phyloP scores from a whole-genome alignment of 2,329 filamentous ascomycete genomes.

The Fonsecaea pugnacius region DNA sequence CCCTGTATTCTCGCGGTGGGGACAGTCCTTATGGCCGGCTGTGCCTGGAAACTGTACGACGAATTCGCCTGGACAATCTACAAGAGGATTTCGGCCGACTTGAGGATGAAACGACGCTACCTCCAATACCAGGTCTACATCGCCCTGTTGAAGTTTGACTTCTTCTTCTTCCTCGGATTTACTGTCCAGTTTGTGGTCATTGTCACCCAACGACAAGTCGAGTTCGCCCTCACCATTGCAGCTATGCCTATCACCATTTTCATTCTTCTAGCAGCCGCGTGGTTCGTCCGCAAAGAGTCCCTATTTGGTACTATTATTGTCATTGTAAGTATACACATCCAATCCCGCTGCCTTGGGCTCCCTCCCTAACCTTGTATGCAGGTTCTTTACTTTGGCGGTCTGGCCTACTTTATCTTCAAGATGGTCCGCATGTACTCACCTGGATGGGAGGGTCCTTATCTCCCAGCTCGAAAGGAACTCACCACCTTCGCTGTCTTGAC shows the following conservation, averaged over 20 bases:
- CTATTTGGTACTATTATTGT: slow-evolving; percentile 74
- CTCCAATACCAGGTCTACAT: slow-evolving; percentile 99
- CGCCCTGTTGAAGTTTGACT: slow-evolving; percentile 96
- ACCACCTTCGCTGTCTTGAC: slow-evolving; percentile 95
- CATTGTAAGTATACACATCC: slow-evolving; percentile 59
- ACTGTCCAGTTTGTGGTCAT: slow-evolving; percentile 97
- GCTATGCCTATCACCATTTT: slow-evolving; percentile 89
- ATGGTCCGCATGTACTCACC: slow-evolving; percentile 90
- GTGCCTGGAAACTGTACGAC: slow-evolving; percentile 95
- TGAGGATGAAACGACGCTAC: slow-evolving; percentile 95
- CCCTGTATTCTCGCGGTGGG: slow-evolving; percentile 79
- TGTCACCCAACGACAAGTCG: slow-evolving; percentile 70
- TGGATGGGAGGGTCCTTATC: slow-evolving; percentile 64
- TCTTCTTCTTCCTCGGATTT: slow-evolving; percentile 99
- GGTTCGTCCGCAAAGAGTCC: slow-evolving; percentile 82
- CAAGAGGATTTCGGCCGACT: slow-evolving; percentile 97
- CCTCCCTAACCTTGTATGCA: slow-evolving; percentile 36
- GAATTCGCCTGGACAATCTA: slow-evolving; percentile 99
- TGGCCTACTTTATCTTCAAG: slow-evolving; percentile 98
- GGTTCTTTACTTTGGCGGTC: slow-evolving; percentile 81
- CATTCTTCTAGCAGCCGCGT: slow-evolving; percentile 83
- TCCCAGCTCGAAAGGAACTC: slow-evolving; percentile 78
- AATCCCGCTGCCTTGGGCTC: background rate
- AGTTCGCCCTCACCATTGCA: slow-evolving; percentile 84
- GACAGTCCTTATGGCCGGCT: slow-evolving; percentile 72